A percentile compares a stretch with the other conserved stretches of the same genome.
Evolutionary conservation across 257 asterid species (phyloP).

Genomic region (Cinchona pubescens): DNA sequence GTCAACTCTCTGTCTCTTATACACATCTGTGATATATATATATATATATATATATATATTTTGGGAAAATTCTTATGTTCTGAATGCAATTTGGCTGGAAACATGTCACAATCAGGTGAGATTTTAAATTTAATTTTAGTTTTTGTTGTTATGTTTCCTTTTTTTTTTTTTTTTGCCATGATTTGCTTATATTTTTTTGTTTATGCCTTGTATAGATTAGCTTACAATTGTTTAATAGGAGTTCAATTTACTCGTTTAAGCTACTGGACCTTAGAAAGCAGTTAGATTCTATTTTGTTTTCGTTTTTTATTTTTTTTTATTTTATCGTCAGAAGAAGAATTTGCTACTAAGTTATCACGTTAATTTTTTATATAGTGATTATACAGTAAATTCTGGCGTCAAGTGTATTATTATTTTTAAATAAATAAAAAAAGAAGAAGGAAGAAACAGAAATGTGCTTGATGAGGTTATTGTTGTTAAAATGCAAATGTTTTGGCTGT

Average conservation of each 20-base stretch:
- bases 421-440: neutral
- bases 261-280: neutral
- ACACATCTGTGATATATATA: no score
- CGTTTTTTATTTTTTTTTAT: neutral
- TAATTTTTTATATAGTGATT: neutral
- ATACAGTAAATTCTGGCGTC: neutral
- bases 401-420: neutral
- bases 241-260: neutral
- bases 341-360: neutral
- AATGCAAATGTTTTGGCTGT: neutral
- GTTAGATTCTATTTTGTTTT: no score
- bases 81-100: no score
- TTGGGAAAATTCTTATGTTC: no score
- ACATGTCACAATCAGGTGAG: constrained; percentile 50
- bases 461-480: neutral
- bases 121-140: neutral
- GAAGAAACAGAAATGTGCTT: neutral
- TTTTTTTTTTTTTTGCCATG: neutral
- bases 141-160: neutral
- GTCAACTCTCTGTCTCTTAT: no score
- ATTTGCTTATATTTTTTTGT: neutral
- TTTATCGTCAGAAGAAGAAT: no score
- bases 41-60: no score
- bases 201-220: neutral
- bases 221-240: neutral